Percentiles rank a stretch among this genome's conserved stretches.
Conservation (phyloP, 2,329 filamentous ascomycete genomes). For the Colletotrichum sidae region DNA sequence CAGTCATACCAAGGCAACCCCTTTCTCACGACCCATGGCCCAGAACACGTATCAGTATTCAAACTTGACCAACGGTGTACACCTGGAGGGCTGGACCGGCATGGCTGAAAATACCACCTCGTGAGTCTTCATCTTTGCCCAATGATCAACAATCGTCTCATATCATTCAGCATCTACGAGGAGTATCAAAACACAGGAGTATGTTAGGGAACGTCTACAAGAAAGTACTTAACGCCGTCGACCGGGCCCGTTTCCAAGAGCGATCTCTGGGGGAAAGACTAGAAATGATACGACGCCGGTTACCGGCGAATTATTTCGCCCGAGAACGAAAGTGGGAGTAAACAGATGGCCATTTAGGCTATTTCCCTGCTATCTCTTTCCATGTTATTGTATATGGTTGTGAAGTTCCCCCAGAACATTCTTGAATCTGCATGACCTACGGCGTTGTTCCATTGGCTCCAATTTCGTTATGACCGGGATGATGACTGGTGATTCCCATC, state of each 20-base stretch:
- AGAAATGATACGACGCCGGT: slow-evolving; percentile 14
- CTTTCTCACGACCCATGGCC: too few species aligned
- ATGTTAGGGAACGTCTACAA: neutral
- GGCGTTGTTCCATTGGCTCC: too few species aligned
- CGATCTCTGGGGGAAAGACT: slow-evolving; percentile 1
- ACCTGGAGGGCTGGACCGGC: neutral
- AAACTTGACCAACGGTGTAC: neutral
- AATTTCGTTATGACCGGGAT: too few species aligned
- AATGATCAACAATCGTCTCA: neutral
- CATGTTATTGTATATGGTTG: too few species aligned
- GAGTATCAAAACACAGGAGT: neutral
- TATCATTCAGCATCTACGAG: neutral
- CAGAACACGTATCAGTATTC: neutral
- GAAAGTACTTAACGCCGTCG: neutral
- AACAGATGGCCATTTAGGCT: too few species aligned
- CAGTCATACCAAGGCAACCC: too few species aligned
- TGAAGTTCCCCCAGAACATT: too few species aligned
- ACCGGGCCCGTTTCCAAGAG: neutral
- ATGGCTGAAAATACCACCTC: neutral
- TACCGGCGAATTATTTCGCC: neutral
- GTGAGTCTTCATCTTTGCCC: neutral
- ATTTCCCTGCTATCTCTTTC: too few species aligned
- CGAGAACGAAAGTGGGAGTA: too few species aligned
- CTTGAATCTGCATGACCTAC: too few species aligned
- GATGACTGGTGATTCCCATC: too few species aligned